These are phyloP conservation scores for Penicillium verhagenii DNA, from an alignment of 495 filamentous ascomycete genomes.

Conservation along the genomic window DNA sequence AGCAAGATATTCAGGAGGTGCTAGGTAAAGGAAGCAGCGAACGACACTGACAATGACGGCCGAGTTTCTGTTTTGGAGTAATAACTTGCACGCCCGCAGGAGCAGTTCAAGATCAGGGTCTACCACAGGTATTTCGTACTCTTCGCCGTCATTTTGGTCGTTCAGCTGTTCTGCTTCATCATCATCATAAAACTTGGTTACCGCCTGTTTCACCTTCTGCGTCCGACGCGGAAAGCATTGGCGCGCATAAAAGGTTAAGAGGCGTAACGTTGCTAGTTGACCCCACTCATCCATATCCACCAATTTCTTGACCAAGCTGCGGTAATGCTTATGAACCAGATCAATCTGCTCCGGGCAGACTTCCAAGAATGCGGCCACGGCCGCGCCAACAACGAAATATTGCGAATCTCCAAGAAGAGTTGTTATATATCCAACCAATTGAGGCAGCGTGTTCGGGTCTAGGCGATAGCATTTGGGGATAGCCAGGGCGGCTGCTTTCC, in stretches of 20 bases:
- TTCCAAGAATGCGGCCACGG: constrained; percentile 84
- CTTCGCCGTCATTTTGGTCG: constrained; percentile 44
- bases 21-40: constrained; percentile 79
- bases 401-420: constrained; percentile 83
- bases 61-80: constrained; percentile 90
- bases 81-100: constrained; percentile 71
- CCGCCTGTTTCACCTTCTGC: constrained; percentile 49
- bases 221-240: constrained; percentile 82
- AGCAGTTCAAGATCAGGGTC: constrained; percentile 85
- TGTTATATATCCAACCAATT: constrained; percentile 75
- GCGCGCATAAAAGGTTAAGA: constrained; percentile 81
- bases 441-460: constrained; percentile 81
- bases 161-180: constrained; percentile 46
- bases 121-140: constrained; percentile 58
- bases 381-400: constrained; percentile 91
- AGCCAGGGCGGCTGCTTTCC: constrained; percentile 89
- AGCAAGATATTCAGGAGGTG: constrained; percentile 68
- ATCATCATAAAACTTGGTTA: constrained; percentile 75
- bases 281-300: constrained; percentile 99
- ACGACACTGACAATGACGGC: constrained; percentile 87
- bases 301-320: constrained; percentile 77
- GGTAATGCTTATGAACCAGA: constrained; percentile 86
- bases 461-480: constrained; percentile 97
- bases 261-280: constrained; percentile 74
- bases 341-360: constrained; percentile 84